Evolutionary conservation across 345 rosid species (phyloP), one percentile per base, ranked within the genome.

Genomic region (Reutealis trisperma): DNA sequence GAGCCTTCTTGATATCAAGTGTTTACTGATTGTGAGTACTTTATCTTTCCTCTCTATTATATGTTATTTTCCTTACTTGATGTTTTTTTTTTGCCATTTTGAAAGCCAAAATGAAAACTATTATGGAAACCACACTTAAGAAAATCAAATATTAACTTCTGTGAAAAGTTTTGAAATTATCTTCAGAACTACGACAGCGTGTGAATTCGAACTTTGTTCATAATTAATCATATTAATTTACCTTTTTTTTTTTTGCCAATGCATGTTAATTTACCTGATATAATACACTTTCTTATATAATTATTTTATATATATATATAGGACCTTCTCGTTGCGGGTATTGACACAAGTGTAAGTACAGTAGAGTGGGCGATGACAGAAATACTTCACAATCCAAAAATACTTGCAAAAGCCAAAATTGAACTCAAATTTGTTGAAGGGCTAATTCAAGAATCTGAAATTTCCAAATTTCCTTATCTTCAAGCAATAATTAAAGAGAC

Each of bases 291-390:
- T 27, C 30, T 27, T 27, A 27, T 27, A 27, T 27, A 27, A 27
- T 27, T 27, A 27, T 27, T 27, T 27, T 1, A 27, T 27, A 27
- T 27, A 27, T 27, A 27, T 27, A 14, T 41, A 24, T 27, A 88
- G 88, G 90, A 85, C 27, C 27, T 85, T 67, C 85, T 88, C 27
- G 15, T 21, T 19, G 91, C 79, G 2, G 91, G 90, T 1, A 81
- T 84, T 0, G 91, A 89, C 47, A 88, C 90, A 34, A 88, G 77
- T 8, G 16, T 77, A 8, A 71, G 25, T 32, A 76, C 81, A 3
- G 7, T 81, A 1, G 87, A 84, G 44, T 84, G 85, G 87, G 79
- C 64, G 27, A 84, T 84, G 83, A 45, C 71, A 45, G 71, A 67
- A 16, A 24, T 67, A 24, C 55, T 67, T 21, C 18, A 15, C 2